Evolutionary conservation across 2,329 filamentous ascomycete species (phyloP).

Genomic region (Xylariaceae sp.): DNA sequence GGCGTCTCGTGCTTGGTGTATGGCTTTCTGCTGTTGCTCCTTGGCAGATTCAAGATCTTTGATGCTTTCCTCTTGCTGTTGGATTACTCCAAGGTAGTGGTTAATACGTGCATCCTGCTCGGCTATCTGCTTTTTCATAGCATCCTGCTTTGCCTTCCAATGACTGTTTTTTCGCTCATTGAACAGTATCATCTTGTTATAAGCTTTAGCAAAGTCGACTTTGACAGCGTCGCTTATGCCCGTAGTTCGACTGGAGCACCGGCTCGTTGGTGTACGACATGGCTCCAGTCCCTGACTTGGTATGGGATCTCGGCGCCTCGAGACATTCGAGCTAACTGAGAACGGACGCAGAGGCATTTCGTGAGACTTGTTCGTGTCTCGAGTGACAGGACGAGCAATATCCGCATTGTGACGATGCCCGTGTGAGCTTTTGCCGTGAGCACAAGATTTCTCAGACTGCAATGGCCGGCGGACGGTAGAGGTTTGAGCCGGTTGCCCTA

Average conservation of each 20-base stretch:
- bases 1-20: slow-evolving; percentile 20
- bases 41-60: slow-evolving; percentile 24
- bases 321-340: not conserved
- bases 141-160: slow-evolving; percentile 17
- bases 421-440: too few relatives aligned
- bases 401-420: too few relatives aligned
- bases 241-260: too few relatives aligned
- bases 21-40: slow-evolving; percentile 22
- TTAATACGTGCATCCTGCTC: slow-evolving; percentile 11
- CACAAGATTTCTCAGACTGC: too few relatives aligned
- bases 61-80: slow-evolving; percentile 16
- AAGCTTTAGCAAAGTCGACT: not conserved
- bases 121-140: slow-evolving; percentile 16
- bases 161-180: slow-evolving; percentile 15
- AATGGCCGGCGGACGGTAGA: too few relatives aligned
- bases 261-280: too few relatives aligned
- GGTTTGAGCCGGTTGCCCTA: too few relatives aligned
- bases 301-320: not conserved
- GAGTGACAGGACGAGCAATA: not conserved
- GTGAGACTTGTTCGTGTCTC: not conserved
- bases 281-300: not conserved
- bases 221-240: not conserved
- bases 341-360: not conserved
- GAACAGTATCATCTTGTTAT: slow-evolving; percentile 11
- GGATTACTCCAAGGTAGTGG: slow-evolving; percentile 9